phyloP scores from a whole-genome alignment of 306 rosid genomes.

The Pueraria montana region DNA sequence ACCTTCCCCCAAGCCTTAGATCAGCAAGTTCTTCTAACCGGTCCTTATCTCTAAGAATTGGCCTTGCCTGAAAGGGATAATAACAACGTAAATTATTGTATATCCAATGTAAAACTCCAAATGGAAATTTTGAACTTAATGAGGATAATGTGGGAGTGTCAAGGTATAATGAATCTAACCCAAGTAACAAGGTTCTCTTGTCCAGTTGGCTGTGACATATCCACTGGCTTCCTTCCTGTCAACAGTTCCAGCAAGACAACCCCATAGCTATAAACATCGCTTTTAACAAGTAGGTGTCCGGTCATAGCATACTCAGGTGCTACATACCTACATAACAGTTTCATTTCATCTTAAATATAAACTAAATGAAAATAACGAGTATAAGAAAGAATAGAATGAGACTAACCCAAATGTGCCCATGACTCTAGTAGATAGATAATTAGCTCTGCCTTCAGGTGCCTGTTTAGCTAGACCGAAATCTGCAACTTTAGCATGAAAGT shows the following conservation, averaged over 20 bases:
- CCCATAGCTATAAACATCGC: slow-evolving; percentile 97
- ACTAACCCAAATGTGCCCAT: slow-evolving; percentile 99
- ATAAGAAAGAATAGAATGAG: slow-evolving; percentile 37
- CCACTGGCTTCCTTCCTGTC: slow-evolving; percentile 95
- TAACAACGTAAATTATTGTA: slow-evolving; percentile 40
- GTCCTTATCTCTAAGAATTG: slow-evolving; percentile 93
- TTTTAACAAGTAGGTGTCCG: slow-evolving; percentile 92
- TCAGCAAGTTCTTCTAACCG: slow-evolving; percentile 89
- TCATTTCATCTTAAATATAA: slow-evolving; percentile 44
- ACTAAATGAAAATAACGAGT: slow-evolving; percentile 30
- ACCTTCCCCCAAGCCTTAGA: slow-evolving; percentile 83
- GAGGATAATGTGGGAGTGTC: slow-evolving; percentile 33
- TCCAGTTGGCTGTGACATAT: slow-evolving; percentile 94
- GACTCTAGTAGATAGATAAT: slow-evolving; percentile 94
- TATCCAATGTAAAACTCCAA: slow-evolving; percentile 15
- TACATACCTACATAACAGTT: slow-evolving; percentile 79
- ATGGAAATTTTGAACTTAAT: slow-evolving; percentile 23
- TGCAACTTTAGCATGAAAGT: slow-evolving; percentile 94
- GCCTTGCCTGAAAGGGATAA: slow-evolving; percentile 82
- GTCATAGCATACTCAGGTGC: slow-evolving; percentile 99
- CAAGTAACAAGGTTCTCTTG: slow-evolving; percentile 97
- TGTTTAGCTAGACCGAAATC: slow-evolving; percentile 99
- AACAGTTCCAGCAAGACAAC: slow-evolving; percentile 94
- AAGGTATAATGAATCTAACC: slow-evolving; percentile 71
- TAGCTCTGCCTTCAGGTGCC: slow-evolving; percentile 93